These are phyloP conservation scores for Aspergillus hortae DNA, from an alignment of 2,329 filamentous ascomycete genomes.

Conservation along the genomic window DNA sequence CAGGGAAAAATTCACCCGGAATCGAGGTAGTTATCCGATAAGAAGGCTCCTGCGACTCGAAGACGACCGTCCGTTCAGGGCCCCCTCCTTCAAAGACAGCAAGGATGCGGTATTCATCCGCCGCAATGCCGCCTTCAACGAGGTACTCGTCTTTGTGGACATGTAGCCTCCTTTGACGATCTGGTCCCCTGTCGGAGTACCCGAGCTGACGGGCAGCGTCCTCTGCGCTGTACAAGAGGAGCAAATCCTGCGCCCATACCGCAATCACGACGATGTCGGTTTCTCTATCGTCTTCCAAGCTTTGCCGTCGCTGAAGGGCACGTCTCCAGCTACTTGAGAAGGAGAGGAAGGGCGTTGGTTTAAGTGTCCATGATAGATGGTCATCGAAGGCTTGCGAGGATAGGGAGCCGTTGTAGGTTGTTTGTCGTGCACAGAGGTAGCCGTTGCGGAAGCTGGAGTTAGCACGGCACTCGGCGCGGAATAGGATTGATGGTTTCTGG, in stretches of 20 bases:
- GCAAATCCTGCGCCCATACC: too few relatives aligned
- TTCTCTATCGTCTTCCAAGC: too few relatives aligned
- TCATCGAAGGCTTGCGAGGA: neutral
- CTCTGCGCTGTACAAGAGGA: too few relatives aligned
- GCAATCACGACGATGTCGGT: too few relatives aligned
- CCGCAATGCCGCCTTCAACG: conserved; percentile 1
- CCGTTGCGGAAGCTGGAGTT: neutral
- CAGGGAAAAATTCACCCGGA: neutral
- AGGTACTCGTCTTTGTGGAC: neutral
- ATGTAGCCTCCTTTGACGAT: neutral
- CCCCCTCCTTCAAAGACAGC: neutral
- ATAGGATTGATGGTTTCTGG: neutral
- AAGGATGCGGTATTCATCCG: neutral
- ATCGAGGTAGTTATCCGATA: neutral
- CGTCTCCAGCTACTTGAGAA: neutral
- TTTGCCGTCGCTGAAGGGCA: too few relatives aligned
- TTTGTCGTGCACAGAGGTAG: neutral
- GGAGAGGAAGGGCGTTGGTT: neutral
- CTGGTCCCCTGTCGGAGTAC: too few relatives aligned
- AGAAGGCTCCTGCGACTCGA: neutral
- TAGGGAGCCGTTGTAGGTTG: neutral
- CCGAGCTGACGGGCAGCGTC: too few relatives aligned
- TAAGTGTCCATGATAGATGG: neutral
- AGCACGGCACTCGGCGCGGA: neutral
- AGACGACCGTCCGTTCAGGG: neutral